A percentile compares a stretch with the other conserved stretches of the same genome.
phyloP scores from a whole-genome alignment of 75 land plant genomes.

The Pinus tabuliformis region DNA sequence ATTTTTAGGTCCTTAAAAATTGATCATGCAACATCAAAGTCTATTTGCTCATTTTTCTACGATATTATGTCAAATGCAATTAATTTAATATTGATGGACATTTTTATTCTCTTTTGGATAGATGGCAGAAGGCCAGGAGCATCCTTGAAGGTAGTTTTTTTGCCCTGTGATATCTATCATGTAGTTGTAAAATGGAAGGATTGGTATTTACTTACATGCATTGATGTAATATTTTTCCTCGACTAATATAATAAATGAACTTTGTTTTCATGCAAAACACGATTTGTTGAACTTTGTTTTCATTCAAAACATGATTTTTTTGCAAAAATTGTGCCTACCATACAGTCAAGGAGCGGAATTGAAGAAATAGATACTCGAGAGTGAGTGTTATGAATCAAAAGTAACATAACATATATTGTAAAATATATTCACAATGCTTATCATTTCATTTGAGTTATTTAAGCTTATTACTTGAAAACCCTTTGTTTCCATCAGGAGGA shows the following conservation, averaged over 20 bases:
- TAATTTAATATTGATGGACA: neutral
- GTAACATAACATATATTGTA: neutral
- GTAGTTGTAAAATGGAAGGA: neutral
- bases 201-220: neutral
- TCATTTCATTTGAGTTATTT: constrained; percentile 7
- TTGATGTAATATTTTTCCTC: neutral
- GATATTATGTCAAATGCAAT: no score
- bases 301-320: no score
- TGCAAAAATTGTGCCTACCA: neutral
- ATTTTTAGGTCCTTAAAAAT: neutral
- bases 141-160: neutral
- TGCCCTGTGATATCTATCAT: neutral
- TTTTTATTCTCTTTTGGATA: neutral
- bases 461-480: neutral
- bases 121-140: neutral
- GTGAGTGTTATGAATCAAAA: neutral
- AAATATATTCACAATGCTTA: neutral
- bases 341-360: neutral
- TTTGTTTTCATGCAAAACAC: neutral
- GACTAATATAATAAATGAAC: neutral
- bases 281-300: neutral
- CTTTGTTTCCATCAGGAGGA: no score
- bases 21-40: neutral
- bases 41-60: neutral
- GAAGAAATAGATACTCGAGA: neutral